Base-by-base conservation (phyloP, 2,329 filamentous ascomycete species). In the Epichloe gansuensis region DNA sequence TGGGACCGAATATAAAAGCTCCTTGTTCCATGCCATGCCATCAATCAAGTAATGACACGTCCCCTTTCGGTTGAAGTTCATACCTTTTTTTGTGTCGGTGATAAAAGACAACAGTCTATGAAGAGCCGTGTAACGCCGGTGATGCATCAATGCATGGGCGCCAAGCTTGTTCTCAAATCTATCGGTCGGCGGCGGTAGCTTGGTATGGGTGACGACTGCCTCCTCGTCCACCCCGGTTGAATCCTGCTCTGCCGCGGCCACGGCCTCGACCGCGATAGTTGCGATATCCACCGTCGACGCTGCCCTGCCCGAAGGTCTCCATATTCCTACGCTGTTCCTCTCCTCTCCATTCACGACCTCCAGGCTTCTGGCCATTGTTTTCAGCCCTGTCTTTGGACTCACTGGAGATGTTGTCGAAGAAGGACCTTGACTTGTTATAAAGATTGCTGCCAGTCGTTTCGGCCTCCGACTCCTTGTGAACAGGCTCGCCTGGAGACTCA, bases 391-490 rank as follows among this genome's bases (percentile, higher is more conserved):
- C 93, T 67, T 87, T 94, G 56, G 87, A 79, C 66, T 98, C 93
- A 58, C 88, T 95, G 1, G 89, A 95, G 57, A 98, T 96, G 68
- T 98, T 96, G 70, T 98, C 93, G 64, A 98, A 98, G 75, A 98
- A 98, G 1, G 89, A 95, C 3, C 74, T 82, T 5, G 83, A 77
- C 70, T 89, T 95, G 73, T 96, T 91, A 71, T 98, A 98, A 0
- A 81, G 72, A 17, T 68, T 62, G 12, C 74, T 68, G 1, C 74
- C 68, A 13, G 69, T 65, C 8, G 56, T 34, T 1, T 56, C 54
- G 2, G 74, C 67, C 39, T 74, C 69, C 2, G 61, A 61, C 11
- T 66, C 65, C 25, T 75, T 67, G 0, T 66, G 56, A 8, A 60
- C 59, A 11, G 65, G 56, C 6, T 68, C 71, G 35, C 71, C 71